Evolutionary conservation across 306 rosid genomes (phyloP).

Genomic region (Vigna mungo): DNA sequence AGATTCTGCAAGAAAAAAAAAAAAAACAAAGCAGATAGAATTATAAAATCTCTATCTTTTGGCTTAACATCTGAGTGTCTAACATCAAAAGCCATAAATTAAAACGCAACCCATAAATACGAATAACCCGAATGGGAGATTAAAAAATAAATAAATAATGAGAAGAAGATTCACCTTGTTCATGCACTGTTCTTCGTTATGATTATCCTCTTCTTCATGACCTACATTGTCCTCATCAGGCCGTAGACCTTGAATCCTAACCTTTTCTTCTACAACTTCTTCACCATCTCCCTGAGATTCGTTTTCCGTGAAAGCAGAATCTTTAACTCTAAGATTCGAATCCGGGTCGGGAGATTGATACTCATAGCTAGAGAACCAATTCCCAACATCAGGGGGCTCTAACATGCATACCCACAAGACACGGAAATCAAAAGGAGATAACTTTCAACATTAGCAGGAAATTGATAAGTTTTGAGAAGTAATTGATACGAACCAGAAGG

Average conservation of each 20-base stretch:
- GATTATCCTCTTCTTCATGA: constrained; percentile 42
- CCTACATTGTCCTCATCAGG: constrained; percentile 39
- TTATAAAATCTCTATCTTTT: neutral
- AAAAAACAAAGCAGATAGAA: neutral
- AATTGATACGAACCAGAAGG: constrained; percentile 65
- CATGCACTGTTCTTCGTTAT: constrained; percentile 31
- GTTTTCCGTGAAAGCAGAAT: constrained; percentile 32
- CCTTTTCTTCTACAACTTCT: neutral
- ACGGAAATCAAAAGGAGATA: neutral
- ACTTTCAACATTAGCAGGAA: neutral
- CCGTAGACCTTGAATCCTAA: constrained; percentile 37
- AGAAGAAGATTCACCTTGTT: constrained; percentile 49
- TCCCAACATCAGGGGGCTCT: constrained; percentile 76
- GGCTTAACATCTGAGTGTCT: neutral
- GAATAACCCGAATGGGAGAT: neutral
- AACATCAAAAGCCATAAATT: neutral
- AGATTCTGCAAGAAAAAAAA: constrained; percentile 45
- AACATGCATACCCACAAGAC: constrained; percentile 39
- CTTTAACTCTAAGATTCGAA: constrained; percentile 47
- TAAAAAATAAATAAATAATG: neutral
- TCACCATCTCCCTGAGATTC: constrained; percentile 24
- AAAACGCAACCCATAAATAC: neutral
- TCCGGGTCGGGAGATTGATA: constrained; percentile 68
- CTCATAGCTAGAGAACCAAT: constrained; percentile 79
- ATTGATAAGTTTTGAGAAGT: neutral